phyloP scores from a whole-genome alignment of 129 eudicot species.

The Flaveria trinervia region DNA sequence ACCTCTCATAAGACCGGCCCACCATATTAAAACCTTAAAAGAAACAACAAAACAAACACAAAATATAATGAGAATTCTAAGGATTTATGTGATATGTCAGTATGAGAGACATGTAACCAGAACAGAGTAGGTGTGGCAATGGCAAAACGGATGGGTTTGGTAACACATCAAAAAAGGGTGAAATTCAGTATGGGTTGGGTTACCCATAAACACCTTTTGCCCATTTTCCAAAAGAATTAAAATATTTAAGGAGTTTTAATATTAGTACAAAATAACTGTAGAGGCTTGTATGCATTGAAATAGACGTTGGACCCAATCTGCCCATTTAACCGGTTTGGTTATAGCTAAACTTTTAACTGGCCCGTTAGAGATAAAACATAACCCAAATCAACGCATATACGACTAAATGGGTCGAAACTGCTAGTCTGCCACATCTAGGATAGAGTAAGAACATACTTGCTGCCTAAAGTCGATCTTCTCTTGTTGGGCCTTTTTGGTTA shows the following conservation, averaged over 20 bases:
- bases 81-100: slow-evolving; percentile 8
- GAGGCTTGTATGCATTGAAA: background rate
- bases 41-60: background rate
- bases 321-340: background rate
- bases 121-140: background rate
- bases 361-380: background rate
- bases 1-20: slow-evolving; percentile 99
- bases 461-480: slow-evolving; percentile 49
- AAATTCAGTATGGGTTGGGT: background rate
- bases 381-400: background rate
- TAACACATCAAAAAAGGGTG: background rate
- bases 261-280: background rate
- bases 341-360: background rate
- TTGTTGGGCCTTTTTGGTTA: slow-evolving; percentile 45
- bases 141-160: background rate
- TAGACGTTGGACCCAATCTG: no score
- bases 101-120: slow-evolving; percentile 6
- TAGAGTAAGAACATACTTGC: slow-evolving; percentile 50
- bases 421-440: background rate
- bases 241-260: background rate
- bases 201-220: background rate
- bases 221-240: background rate
- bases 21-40: slow-evolving; percentile 78
- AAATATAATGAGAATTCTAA: background rate
- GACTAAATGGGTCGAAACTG: slow-evolving; percentile 9